These are phyloP conservation scores for Symbiodinium pilosum DNA, from an alignment of 73 alveolate genomes.

Conservation along the genomic window DNA sequence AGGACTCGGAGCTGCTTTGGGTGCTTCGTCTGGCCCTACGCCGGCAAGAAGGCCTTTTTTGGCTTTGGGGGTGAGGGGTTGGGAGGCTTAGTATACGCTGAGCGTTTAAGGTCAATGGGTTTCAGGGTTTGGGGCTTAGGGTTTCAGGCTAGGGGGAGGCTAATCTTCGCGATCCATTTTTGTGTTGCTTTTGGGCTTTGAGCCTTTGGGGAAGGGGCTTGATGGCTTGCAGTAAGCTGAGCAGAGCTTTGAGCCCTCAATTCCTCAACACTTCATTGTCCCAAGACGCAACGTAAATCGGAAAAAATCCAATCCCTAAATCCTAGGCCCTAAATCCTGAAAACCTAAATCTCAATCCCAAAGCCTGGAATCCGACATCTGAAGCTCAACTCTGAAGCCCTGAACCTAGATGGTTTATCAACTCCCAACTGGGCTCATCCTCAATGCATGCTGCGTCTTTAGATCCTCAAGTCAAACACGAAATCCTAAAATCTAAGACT, in stretches of 20 bases:
- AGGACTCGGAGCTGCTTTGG: slow-evolving; percentile 58
- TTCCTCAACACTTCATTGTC: too few relatives aligned
- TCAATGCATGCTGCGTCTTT: too few relatives aligned
- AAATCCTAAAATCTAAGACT: too few relatives aligned
- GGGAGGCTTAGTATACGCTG: not conserved
- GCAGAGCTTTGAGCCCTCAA: too few relatives aligned
- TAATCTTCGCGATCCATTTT: not conserved
- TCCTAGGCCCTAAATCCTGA: not conserved
- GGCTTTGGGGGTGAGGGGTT: not conserved
- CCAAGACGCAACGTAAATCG: not conserved
- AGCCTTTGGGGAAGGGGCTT: too few relatives aligned
- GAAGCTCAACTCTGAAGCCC: too few relatives aligned
- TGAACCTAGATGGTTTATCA: too few relatives aligned
- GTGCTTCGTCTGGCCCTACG: slow-evolving; percentile 77
- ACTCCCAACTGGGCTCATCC: too few relatives aligned
- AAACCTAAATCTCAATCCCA: not conserved
- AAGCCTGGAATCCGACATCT: too few relatives aligned
- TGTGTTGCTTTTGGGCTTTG: not conserved
- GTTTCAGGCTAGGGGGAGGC: not conserved
- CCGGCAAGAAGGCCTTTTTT: slow-evolving; percentile 76
- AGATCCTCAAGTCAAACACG: too few relatives aligned
- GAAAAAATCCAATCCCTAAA: not conserved
- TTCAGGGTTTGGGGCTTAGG: not conserved
- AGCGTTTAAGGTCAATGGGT: not conserved
- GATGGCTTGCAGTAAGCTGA: too few relatives aligned